phyloP scores from a whole-genome alignment of 306 rosid species.

The Corylus americana region DNA sequence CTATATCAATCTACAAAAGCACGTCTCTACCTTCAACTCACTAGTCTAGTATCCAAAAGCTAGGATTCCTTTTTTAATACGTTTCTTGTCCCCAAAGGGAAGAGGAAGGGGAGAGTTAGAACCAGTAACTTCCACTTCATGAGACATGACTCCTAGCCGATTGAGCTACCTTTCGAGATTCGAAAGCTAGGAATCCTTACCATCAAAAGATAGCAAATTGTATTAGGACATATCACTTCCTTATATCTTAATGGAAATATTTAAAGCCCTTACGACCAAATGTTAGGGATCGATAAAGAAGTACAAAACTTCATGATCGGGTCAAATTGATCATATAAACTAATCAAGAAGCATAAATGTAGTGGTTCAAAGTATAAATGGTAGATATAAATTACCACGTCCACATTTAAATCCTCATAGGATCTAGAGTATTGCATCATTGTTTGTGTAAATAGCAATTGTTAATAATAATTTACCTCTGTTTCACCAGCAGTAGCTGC shows the following conservation, averaged over 20 bases:
- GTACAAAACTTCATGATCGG: not conserved
- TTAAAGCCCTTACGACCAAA: not conserved
- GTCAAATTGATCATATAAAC: not conserved
- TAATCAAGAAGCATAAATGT: not conserved
- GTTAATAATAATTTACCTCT: conserved; percentile 44
- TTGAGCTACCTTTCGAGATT: too few relatives aligned
- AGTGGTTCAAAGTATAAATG: not conserved
- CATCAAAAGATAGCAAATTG: not conserved
- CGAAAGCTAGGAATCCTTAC: not conserved
- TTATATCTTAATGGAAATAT: not conserved
- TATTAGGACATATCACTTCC: not conserved
- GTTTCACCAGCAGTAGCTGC: conserved; percentile 97
- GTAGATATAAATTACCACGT: not conserved
- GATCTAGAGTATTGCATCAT: conserved; percentile 2
- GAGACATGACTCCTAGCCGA: too few relatives aligned
- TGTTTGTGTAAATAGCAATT: not conserved
- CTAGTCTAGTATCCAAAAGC: not conserved
- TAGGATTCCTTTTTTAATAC: not conserved
- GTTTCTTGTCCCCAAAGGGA: too few relatives aligned
- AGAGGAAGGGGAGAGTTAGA: too few relatives aligned
- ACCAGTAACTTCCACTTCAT: too few relatives aligned
- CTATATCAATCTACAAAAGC: not conserved
- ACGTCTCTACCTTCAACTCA: not conserved
- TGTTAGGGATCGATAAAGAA: not conserved
- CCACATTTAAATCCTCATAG: not conserved